Base-by-base conservation (phyloP, 1,139 yeast genomes). In the Pichia sp. region DNA sequence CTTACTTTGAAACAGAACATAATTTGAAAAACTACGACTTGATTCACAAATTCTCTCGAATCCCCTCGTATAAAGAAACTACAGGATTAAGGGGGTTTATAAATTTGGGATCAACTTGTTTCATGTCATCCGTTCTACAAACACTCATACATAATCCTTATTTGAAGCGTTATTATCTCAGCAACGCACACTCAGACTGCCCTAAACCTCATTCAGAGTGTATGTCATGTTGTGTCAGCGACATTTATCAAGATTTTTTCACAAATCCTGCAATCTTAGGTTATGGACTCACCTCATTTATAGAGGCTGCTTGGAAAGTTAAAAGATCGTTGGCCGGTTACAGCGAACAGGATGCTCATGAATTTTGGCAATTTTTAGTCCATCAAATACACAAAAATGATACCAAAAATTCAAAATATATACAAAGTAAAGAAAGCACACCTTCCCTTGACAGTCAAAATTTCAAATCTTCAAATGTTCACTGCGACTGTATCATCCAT, bases 321-420 rank as follows among this genome's bases (percentile, higher is more conserved):
- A 87, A 89, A 64, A 80, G 85, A 62, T 81, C 90, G 30, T 78
- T 93, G 56, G 96, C 97, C 0, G 99, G 99, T 1, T 90, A 90
- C 61, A 87, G 93, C 50, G 97, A 93, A 70, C 99, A 93, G 70
- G 99, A 93, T 69, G 98, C 99, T 0, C 99, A 93, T 70, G 99
- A 93, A 69, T 93, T 92, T 70, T 84, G 96, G 85, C 97, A 93
- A 67, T 90, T 92, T 68, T 67, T 92, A 34, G 75, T 92, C 49
- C 88, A 92, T 68, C 96, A 90, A 69, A 72, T 93, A 54, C 99
- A 93, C 70, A 75, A 74, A 59, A 88, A 60, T 47, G 70, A 68
- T 55, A 64, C 67, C 8, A 59, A 54, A 42, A 56, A 57, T 15
- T 45, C 54, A 1, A 61, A 56, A 31, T 50, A 54, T 31, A 51